Evolutionary conservation across 768 basidiomycete species (phyloP).

Genomic region (Boletus huronensis): DNA sequence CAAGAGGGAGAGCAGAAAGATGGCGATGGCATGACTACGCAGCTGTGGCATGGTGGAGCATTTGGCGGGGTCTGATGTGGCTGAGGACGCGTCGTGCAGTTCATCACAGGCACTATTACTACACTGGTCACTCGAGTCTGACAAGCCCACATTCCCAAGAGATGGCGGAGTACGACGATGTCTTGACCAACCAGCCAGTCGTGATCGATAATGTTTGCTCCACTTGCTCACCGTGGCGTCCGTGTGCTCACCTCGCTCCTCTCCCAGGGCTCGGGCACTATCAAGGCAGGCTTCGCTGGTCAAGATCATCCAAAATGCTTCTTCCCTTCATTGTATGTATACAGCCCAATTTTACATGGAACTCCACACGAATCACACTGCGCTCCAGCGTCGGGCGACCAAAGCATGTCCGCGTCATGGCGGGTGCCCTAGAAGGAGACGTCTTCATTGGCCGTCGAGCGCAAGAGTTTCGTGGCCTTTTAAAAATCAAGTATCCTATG

Average conservation of each 20-base stretch:
- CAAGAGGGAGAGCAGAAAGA: slow-evolving; percentile 19
- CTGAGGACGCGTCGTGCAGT: slow-evolving; percentile 8
- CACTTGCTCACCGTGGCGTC: slow-evolving; percentile 20
- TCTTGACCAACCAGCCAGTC: slow-evolving; percentile 96
- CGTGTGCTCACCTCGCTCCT: slow-evolving; percentile 23
- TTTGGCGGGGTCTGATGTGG: slow-evolving; percentile 11
- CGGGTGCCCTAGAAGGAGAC: slow-evolving; percentile 93
- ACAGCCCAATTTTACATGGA: slow-evolving; percentile 29
- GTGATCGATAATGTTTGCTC: slow-evolving; percentile 92
- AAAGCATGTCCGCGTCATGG: slow-evolving; percentile 97
- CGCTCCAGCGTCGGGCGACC: slow-evolving; percentile 82
- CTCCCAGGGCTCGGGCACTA: slow-evolving; percentile 96
- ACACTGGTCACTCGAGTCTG: neutral
- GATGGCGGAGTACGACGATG: slow-evolving; percentile 90
- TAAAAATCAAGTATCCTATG: slow-evolving; percentile 99
- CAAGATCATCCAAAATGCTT: slow-evolving; percentile 99
- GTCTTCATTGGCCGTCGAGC: slow-evolving; percentile 94
- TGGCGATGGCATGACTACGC: slow-evolving; percentile 5
- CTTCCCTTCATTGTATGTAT: slow-evolving; percentile 95
- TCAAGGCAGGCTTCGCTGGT: slow-evolving; percentile 98
- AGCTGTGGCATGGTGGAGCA: slow-evolving; percentile 18
- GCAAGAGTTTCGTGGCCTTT: slow-evolving; percentile 90
- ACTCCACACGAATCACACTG: slow-evolving; percentile 19
- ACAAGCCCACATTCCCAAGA: slow-evolving; percentile 12
- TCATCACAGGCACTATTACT: neutral